phyloP scores from a whole-genome alignment of 495 filamentous ascomycete species.

The Cenococcum geophilum region DNA sequence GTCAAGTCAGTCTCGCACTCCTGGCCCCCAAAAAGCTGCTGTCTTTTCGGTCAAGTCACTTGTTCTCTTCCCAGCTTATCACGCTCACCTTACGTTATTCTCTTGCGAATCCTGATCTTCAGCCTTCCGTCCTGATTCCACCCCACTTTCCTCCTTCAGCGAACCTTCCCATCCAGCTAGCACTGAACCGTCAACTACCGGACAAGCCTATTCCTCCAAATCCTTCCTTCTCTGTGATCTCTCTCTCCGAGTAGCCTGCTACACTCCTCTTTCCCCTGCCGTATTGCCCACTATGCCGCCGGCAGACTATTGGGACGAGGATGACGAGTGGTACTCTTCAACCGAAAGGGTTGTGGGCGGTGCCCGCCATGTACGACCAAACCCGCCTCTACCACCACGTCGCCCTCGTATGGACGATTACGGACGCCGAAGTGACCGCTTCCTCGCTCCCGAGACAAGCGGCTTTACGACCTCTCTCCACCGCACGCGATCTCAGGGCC shows the following conservation, averaged over 20 bases:
- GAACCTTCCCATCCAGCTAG: neutral
- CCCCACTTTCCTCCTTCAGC: neutral
- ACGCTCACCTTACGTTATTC: slow-evolving; percentile 3
- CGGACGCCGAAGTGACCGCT: slow-evolving; percentile 7
- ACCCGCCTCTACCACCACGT: slow-evolving; percentile 9
- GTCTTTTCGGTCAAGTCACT: neutral
- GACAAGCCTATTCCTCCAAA: neutral
- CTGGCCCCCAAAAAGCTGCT: neutral
- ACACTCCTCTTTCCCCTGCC: neutral
- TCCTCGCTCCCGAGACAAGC: slow-evolving; percentile 17
- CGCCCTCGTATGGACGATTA: slow-evolving; percentile 3
- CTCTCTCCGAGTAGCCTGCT: neutral
- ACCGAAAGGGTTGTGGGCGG: slow-evolving; percentile 14
- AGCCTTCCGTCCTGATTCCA: neutral
- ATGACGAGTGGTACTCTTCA: slow-evolving; percentile 26
- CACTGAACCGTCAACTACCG: neutral
- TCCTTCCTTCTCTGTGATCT: neutral
- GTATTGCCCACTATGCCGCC: slow-evolving; percentile 2
- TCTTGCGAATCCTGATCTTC: slow-evolving; percentile 1
- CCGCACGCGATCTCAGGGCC: slow-evolving; percentile 37
- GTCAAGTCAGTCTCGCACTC: neutral
- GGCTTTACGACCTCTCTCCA: slow-evolving; percentile 27
- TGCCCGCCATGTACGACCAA: slow-evolving; percentile 29
- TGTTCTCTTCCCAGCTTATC: slow-evolving; percentile 2
- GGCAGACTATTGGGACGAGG: slow-evolving; percentile 24